Base-by-base conservation (phyloP, 1,139 yeast species). In the Suhomyces anneliseae region DNA sequence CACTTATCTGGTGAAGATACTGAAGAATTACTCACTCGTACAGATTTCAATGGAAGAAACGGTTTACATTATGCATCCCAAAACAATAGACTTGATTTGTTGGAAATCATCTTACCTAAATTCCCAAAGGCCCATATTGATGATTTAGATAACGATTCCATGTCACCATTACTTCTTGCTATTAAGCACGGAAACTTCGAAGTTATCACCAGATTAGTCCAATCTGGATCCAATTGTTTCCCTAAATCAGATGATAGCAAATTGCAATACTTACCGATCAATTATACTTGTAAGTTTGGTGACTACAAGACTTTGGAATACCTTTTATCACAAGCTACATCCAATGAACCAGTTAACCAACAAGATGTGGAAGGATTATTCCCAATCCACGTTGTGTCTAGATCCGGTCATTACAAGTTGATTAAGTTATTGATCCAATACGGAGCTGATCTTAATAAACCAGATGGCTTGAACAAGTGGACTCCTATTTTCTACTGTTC, bases 401-500 rank as follows among this genome's bases (percentile, higher is more conserved):
- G 95, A 45, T 84, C 88, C 6, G 98, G 97, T 0, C 90, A 86
- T 61, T 73, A 76, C 53, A 72, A 82, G 45, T 72, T 92, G 37
- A 83, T 92, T 14, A 80, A 84, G 15, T 65, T 92, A 42, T 70
- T 93, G 41, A 80, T 87, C 7, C 71, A 79, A 27, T 78, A 85
- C 54, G 95, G 95, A 5, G 90, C 95, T 1, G 83, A 87, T 58
- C 82, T 92, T 7, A 88, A 93, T 63, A 85, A 81, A 50, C 63
- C 84, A 10, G 98, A 93, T 66, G 87, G 89, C 48, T 82, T 90
- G 48, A 90, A 90, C 61, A 87, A 87, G 56, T 93, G 98, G 98
- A 85, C 97, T 0, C 96, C 98, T 0, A 76, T 93, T 6, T 90
- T 92, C 59, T 92, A 93, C 64, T 89, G 97, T 10, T 93, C 93